phyloP scores from a whole-genome alignment of 2,329 filamentous ascomycete genomes.

The Penicillium sp. region DNA sequence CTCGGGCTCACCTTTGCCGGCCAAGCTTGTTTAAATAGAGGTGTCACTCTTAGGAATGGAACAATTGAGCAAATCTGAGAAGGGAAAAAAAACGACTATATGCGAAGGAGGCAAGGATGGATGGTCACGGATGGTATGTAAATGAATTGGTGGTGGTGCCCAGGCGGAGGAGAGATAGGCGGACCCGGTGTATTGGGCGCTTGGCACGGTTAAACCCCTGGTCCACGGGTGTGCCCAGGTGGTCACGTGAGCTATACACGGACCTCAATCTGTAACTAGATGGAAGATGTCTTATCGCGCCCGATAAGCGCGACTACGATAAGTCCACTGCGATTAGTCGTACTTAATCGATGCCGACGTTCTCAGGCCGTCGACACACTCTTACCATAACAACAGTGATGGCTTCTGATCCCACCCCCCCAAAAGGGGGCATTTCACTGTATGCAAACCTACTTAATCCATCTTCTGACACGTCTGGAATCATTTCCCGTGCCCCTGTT shows the following conservation, averaged over 20 bases:
- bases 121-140: too few relatives aligned
- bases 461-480: conserved; percentile 50
- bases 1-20: background rate
- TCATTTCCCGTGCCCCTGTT: conserved; percentile 75
- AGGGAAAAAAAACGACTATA: background rate
- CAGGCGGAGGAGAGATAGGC: too few relatives aligned
- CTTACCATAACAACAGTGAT: conserved; percentile 21
- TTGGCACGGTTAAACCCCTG: too few relatives aligned
- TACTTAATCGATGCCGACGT: background rate
- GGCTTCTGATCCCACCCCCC: conserved; percentile 32
- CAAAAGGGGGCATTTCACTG: conserved; percentile 61
- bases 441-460: conserved; percentile 80
- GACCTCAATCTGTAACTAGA: too few relatives aligned
- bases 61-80: background rate
- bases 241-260: too few relatives aligned
- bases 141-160: too few relatives aligned
- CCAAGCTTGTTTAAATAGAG: background rate
- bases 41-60: background rate
- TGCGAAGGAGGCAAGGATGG: background rate
- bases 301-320: too few relatives aligned
- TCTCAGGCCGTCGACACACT: background rate
- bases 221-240: too few relatives aligned
- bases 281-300: too few relatives aligned
- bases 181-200: too few relatives aligned
- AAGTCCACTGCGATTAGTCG: too few relatives aligned